Evolutionary conservation across 352 stramenopile genomes (phyloP).

Genomic region (Thalassiosira hispida): DNA sequence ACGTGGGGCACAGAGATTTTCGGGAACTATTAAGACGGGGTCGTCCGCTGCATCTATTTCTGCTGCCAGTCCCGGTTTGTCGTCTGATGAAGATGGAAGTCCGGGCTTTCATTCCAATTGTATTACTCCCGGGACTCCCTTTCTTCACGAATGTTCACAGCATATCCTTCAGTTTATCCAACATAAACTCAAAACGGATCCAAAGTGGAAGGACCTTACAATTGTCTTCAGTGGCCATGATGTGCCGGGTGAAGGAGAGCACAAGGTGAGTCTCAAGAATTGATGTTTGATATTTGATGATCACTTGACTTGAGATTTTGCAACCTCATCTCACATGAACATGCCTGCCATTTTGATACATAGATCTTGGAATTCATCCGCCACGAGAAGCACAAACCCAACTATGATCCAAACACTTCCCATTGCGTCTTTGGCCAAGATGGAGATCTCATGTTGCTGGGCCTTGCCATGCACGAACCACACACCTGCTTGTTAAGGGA

Average conservation of each 20-base stretch:
- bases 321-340: too few species aligned
- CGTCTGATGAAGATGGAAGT: constrained; percentile 6
- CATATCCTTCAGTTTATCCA: constrained; percentile 87
- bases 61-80: constrained; percentile 3
- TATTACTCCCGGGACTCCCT: constrained; percentile 98
- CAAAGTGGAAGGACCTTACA: constrained; percentile 93
- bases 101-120: constrained; percentile 96
- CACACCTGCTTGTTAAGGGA: constrained; percentile 93
- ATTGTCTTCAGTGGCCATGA: constrained; percentile 97
- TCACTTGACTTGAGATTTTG: too few species aligned
- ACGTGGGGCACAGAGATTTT: constrained; percentile 54
- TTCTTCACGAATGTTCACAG: constrained; percentile 93
- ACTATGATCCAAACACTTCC: constrained; percentile 90
- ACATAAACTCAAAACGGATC: constrained; percentile 94
- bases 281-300: too few species aligned
- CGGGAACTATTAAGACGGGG: constrained; percentile 70
- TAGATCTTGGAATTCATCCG: constrained; percentile 98
- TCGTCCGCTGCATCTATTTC: constrained; percentile 17
- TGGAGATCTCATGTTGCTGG: constrained; percentile 98
- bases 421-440: constrained; percentile 96
- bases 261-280: constrained; percentile 87
- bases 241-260: constrained; percentile 98
- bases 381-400: constrained; percentile 88
- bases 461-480: constrained; percentile 95
- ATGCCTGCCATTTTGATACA: too few species aligned